These are phyloP conservation scores for Brachypodium distachyon DNA, from an alignment of 202 grass and related monocot genomes.

Conservation along the genomic window DNA sequence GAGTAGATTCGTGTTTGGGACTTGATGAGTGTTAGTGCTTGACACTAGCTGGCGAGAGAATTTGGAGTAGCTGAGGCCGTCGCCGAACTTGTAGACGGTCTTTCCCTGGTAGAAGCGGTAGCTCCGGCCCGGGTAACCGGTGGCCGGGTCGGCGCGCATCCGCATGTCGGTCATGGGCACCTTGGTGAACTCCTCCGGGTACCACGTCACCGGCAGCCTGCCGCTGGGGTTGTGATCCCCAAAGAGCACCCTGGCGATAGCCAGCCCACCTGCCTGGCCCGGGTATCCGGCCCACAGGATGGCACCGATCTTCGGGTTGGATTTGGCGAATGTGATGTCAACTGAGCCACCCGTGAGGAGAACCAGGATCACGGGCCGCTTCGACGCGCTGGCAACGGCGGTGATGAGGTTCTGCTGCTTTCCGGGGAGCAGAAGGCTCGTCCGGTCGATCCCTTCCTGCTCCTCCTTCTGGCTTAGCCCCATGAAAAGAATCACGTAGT, in stretches of 20 bases:
- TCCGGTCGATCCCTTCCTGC: constrained; percentile 50
- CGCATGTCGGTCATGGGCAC: constrained; percentile 63
- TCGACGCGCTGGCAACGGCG: constrained; percentile 36
- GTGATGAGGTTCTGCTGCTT: constrained; percentile 52
- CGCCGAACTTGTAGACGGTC: constrained; percentile 38
- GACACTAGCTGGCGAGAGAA: constrained; percentile 29
- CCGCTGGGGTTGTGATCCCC: constrained; percentile 9
- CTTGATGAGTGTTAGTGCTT: background rate
- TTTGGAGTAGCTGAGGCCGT: constrained; percentile 60
- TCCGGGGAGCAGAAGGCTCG: constrained; percentile 45
- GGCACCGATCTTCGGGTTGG: constrained; percentile 37
- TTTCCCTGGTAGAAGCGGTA: constrained; percentile 54
- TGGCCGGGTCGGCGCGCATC: constrained; percentile 30
- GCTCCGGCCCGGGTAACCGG: constrained; percentile 44
- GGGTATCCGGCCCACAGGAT: constrained; percentile 73
- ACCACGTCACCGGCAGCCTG: constrained; percentile 60
- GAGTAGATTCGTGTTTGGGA: background rate
- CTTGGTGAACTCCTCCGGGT: constrained; percentile 47
- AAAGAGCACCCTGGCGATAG: background rate
- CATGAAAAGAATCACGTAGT: constrained; percentile 46
- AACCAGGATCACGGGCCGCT: constrained; percentile 52
- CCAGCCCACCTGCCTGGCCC: constrained; percentile 47
- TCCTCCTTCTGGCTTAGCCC: constrained; percentile 56
- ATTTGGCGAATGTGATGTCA: constrained; percentile 48
- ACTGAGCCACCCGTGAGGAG: constrained; percentile 64